phyloP scores from a whole-genome alignment of 2,329 filamentous ascomycete genomes.

The Daldinia sp. region DNA sequence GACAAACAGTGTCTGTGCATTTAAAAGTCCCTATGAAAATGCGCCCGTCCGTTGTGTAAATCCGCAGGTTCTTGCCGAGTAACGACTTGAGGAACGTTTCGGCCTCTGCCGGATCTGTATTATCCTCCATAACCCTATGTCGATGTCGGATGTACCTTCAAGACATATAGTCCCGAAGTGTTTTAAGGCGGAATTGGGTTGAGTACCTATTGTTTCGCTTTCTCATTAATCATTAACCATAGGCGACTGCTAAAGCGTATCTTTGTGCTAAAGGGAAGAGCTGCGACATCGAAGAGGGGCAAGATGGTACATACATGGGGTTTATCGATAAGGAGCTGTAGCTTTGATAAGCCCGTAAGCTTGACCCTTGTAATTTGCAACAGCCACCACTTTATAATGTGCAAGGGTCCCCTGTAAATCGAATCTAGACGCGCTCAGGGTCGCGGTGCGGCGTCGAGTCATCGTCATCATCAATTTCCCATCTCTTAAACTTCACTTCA shows the following conservation, averaged over 20 bases:
- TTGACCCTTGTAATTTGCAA: background rate
- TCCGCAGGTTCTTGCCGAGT: conserved; percentile 81
- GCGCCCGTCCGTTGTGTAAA: conserved; percentile 84
- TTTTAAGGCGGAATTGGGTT: background rate
- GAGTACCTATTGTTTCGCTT: background rate
- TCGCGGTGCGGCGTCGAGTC: conserved; percentile 42
- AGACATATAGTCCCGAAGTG: background rate
- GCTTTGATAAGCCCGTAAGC: background rate
- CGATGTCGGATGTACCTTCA: background rate
- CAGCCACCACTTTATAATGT: conserved; percentile 4
- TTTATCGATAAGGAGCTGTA: conserved; percentile 36
- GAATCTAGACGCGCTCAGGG: conserved; percentile 26
- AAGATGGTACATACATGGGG: conserved; percentile 3
- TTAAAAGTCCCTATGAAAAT: conserved; percentile 93
- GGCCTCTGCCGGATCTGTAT: conserved; percentile 63
- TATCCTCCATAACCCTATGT: conserved; percentile 34
- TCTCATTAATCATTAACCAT: background rate
- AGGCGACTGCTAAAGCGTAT: conserved; percentile 1
- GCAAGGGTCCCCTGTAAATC: conserved; percentile 12
- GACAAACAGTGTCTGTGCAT: conserved; percentile 88
- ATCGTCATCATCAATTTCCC: conserved; percentile 36
- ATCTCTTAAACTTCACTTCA: background rate
- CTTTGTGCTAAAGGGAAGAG: background rate
- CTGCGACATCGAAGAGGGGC: conserved; percentile 14
- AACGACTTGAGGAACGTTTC: conserved; percentile 71